Evolutionary conservation across 2,329 filamentous ascomycete genomes (phyloP).

Genomic region (Colletotrichum destructivum): DNA sequence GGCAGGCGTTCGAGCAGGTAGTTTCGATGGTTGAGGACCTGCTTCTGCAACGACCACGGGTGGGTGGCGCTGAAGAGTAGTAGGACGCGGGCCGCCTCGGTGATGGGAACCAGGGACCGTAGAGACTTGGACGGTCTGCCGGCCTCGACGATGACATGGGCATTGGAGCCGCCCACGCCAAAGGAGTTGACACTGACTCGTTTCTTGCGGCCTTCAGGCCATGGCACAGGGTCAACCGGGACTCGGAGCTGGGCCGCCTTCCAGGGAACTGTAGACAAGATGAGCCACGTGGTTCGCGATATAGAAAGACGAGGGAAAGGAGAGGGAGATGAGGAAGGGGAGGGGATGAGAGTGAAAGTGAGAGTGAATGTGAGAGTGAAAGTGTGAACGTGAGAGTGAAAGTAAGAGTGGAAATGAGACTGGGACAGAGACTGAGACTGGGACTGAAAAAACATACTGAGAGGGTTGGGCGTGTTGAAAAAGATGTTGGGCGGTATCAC

Average conservation of each 20-base stretch:
- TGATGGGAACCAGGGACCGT: neutral
- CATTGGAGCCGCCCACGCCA: conserved; percentile 54
- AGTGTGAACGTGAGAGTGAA: too few species aligned
- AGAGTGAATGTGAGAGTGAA: too few species aligned
- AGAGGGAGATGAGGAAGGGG: too few species aligned
- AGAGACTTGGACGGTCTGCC: neutral
- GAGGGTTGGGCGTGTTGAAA: conserved; percentile 50
- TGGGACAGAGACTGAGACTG: too few species aligned
- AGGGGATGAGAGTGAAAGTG: too few species aligned
- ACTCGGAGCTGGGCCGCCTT: conserved; percentile 46
- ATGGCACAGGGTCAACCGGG: conserved; percentile 48
- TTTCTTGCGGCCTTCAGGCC: conserved; percentile 47
- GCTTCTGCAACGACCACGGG: neutral
- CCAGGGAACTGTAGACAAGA: conserved; percentile 23
- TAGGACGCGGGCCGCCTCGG: neutral
- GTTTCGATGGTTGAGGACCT: neutral
- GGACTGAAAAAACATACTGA: neutral
- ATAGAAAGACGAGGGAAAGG: neutral
- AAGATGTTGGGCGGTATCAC: conserved; percentile 59
- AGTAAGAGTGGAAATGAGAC: too few species aligned
- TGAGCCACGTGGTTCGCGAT: neutral
- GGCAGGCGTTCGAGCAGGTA: neutral
- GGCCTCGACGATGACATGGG: conserved; percentile 43
- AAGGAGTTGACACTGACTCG: conserved; percentile 51
- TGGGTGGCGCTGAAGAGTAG: neutral